Percentiles rank a stretch among this genome's conserved stretches.
Evolutionary conservation across 140 eudicot species (phyloP).

Genomic region (Stevia rebaudiana): DNA sequence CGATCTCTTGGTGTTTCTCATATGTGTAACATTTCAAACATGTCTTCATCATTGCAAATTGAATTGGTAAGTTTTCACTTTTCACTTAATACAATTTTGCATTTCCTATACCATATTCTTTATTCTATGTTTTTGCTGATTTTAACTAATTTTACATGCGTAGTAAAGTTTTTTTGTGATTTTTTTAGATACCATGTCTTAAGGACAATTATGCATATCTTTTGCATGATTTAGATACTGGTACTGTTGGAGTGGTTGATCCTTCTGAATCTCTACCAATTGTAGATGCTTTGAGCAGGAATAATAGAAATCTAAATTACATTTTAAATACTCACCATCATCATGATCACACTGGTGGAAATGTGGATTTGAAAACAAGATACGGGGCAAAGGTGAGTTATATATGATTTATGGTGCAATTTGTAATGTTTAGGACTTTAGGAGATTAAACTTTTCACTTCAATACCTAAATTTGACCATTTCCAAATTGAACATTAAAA

Average conservation of each 20-base stretch:
- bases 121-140: not conserved
- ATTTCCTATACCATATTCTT: not conserved
- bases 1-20: conserved; percentile 70
- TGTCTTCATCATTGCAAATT: conserved; percentile 66
- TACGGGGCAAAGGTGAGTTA: conserved; percentile 94
- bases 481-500: not conserved
- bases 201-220: conserved; percentile 88
- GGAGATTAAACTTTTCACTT: not conserved
- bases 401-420: conserved; percentile 10
- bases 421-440: not conserved
- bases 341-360: conserved; percentile 95
- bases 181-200: conserved; percentile 76
- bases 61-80: conserved; percentile 55
- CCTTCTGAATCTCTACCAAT: conserved; percentile 90
- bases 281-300: conserved; percentile 66
- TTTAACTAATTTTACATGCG: not conserved
- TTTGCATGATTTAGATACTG: conserved; percentile 83
- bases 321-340: conserved; percentile 91
- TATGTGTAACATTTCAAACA: conserved; percentile 59
- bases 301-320: conserved; percentile 67
- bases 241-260: conserved; percentile 97
- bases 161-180: conserved; percentile 4
- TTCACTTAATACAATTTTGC: not conserved
- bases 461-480: not conserved
- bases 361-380: conserved; percentile 76